Evolutionary conservation across 75 land plant species (phyloP).

Genomic region (Ceratopteris richardii): DNA sequence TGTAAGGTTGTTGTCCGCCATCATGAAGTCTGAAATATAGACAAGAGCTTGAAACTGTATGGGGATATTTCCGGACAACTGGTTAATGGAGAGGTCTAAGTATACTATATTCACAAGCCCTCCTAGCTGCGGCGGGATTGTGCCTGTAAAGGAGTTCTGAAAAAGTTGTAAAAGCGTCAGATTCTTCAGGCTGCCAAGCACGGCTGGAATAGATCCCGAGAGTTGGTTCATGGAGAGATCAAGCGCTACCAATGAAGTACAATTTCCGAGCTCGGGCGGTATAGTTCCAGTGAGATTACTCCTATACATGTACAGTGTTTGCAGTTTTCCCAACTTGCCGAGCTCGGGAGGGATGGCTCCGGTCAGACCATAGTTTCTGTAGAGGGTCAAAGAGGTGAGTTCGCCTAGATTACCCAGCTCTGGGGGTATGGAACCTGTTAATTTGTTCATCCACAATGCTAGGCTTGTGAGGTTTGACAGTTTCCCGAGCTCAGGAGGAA

Average conservation of each 20-base stretch:
- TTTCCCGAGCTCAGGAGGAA: constrained; percentile 53
- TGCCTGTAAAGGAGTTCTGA: constrained; percentile 42
- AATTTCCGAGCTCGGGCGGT: constrained; percentile 36
- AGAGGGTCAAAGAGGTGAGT: constrained; percentile 46
- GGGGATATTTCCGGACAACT: constrained; percentile 55
- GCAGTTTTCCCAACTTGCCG: constrained; percentile 33
- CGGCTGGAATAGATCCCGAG: constrained; percentile 52
- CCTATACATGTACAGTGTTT: constrained; percentile 40
- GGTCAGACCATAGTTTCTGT: constrained; percentile 44
- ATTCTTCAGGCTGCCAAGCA: constrained; percentile 31
- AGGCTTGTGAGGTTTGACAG: constrained; percentile 32
- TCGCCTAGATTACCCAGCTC: constrained; percentile 44
- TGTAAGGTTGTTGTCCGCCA: constrained; percentile 41
- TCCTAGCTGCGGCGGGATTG: constrained; percentile 48
- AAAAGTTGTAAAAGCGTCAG: constrained; percentile 48
- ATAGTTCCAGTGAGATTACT: constrained; percentile 49
- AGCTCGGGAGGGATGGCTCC: constrained; percentile 58
- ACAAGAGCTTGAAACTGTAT: constrained; percentile 31
- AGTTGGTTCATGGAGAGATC: constrained; percentile 62
- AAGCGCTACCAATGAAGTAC: constrained; percentile 42
- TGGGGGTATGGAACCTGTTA: constrained; percentile 55
- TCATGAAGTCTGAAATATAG: constrained; percentile 39
- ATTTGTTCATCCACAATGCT: constrained; percentile 39
- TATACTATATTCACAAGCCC: constrained; percentile 37
- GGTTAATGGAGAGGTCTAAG: constrained; percentile 57